These are phyloP conservation scores for Chytriomyces sp. DNA, from an alignment of 192 early-diverging fungal genomes.

Conservation along the genomic window DNA sequence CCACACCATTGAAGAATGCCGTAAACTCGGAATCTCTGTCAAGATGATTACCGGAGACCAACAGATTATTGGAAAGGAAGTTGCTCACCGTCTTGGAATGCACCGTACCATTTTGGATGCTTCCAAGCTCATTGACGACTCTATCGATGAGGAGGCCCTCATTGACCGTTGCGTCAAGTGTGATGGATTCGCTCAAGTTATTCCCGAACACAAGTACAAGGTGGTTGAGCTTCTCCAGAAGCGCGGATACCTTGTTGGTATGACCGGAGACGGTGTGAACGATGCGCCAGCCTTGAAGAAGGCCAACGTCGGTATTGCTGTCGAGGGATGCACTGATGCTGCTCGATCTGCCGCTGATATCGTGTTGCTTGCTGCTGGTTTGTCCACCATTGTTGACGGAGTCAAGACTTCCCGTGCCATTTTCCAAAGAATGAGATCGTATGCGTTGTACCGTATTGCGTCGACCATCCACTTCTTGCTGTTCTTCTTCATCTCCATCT, in stretches of 20 bases:
- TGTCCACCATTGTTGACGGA: slow-evolving; percentile 92
- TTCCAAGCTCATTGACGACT: slow-evolving; percentile 76
- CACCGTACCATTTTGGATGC: slow-evolving; percentile 89
- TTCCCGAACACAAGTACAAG: slow-evolving; percentile 97
- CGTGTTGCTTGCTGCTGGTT: slow-evolving; percentile 86
- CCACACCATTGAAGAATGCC: slow-evolving; percentile 85
- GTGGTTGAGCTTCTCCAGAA: slow-evolving; percentile 95
- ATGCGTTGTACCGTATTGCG: slow-evolving; percentile 87
- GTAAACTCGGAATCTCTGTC: slow-evolving; percentile 76
- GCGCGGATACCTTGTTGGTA: slow-evolving; percentile 82
- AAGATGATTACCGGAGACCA: slow-evolving; percentile 97
- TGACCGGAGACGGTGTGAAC: slow-evolving; percentile 99
- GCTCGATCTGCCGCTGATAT: slow-evolving; percentile 96
- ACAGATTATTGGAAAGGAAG: slow-evolving; percentile 86
- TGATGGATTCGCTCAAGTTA: slow-evolving; percentile 98
- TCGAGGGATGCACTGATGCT: slow-evolving; percentile 95
- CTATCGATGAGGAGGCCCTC: slow-evolving; percentile 77
- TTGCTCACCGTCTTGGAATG: slow-evolving; percentile 92
- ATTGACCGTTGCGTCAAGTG: slow-evolving; percentile 83
- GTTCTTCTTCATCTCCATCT: slow-evolving; percentile 86
- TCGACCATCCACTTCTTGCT: slow-evolving; percentile 95
- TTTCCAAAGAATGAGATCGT: slow-evolving; percentile 89
- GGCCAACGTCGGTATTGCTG: slow-evolving; percentile 97
- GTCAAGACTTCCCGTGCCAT: slow-evolving; percentile 89
- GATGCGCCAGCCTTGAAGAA: slow-evolving; percentile 98